phyloP scores from a whole-genome alignment of 1,284 basidiomycete species.

The Leccinum subrobustum region DNA sequence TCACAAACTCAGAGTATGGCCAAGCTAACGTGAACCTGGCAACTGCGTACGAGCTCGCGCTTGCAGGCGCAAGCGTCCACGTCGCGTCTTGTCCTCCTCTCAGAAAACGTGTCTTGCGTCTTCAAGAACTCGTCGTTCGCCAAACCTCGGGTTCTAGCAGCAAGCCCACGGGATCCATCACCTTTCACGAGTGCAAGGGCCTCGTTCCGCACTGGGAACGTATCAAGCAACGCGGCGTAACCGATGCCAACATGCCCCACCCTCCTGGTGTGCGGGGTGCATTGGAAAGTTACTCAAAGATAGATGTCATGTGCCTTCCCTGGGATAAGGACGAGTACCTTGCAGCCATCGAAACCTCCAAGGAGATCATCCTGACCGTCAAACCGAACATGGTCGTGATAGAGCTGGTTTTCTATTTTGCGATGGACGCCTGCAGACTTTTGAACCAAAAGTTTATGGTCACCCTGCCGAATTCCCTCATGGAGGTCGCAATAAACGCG shows the following conservation, averaged over 20 bases:
- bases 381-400: constrained; percentile 5
- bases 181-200: constrained; percentile 6
- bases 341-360: not conserved
- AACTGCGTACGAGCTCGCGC: constrained; percentile 13
- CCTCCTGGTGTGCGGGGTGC: constrained; percentile 5
- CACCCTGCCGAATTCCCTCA: constrained; percentile 4
- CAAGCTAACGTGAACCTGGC: constrained; percentile 15
- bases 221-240: not conserved
- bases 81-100: constrained; percentile 7
- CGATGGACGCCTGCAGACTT: constrained; percentile 10
- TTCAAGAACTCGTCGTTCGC: constrained; percentile 7
- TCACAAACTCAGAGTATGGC: constrained; percentile 10
- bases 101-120: constrained; percentile 2
- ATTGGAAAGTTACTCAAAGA: not conserved
- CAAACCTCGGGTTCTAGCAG: not conserved
- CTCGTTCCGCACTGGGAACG: constrained; percentile 1
- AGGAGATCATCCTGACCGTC: constrained; percentile 4
- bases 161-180: not conserved
- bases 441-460: not conserved
- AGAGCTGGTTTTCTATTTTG: constrained; percentile 1
- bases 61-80: constrained; percentile 3
- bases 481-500: not conserved
- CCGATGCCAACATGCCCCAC: not conserved
- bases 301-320: not conserved
- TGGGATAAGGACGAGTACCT: constrained; percentile 8